These are phyloP conservation scores for Acer saccharum DNA, from an alignment of 345 rosid genomes.

Conservation along the genomic window DNA sequence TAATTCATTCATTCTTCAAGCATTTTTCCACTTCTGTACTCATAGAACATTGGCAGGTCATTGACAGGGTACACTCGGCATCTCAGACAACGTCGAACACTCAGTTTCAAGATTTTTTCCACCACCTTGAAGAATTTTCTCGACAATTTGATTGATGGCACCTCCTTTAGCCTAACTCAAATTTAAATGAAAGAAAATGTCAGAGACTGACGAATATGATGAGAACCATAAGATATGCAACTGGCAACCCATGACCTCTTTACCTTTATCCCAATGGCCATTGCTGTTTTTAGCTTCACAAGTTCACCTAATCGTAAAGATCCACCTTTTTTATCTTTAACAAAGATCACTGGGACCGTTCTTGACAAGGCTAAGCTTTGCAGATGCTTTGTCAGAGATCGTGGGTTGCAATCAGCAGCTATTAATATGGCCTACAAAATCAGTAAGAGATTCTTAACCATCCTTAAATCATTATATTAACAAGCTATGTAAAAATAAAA, in stretches of 20 bases:
- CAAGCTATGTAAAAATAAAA: background rate
- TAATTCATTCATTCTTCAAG: background rate
- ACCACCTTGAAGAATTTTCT: constrained; percentile 35
- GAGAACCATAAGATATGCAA: background rate
- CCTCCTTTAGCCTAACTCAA: constrained; percentile 50
- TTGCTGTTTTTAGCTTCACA: constrained; percentile 65
- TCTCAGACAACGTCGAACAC: constrained; percentile 5
- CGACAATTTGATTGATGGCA: constrained; percentile 40
- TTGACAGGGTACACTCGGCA: background rate
- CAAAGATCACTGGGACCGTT: constrained; percentile 55
- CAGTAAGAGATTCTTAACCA: background rate
- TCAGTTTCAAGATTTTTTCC: constrained; percentile 6
- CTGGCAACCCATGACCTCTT: background rate
- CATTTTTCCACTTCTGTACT: background rate
- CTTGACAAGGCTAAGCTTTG: constrained; percentile 63
- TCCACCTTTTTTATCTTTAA: constrained; percentile 59
- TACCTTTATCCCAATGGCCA: constrained; percentile 69
- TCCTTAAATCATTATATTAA: background rate
- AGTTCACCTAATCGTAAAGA: constrained; percentile 71
- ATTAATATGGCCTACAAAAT: constrained; percentile 54
- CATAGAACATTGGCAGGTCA: background rate
- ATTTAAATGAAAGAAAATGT: background rate
- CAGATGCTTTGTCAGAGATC: constrained; percentile 70
- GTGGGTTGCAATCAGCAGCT: constrained; percentile 72
- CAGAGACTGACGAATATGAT: background rate